phyloP scores from a whole-genome alignment of 208 protist genomes.

The Trypanosoma avium region DNA sequence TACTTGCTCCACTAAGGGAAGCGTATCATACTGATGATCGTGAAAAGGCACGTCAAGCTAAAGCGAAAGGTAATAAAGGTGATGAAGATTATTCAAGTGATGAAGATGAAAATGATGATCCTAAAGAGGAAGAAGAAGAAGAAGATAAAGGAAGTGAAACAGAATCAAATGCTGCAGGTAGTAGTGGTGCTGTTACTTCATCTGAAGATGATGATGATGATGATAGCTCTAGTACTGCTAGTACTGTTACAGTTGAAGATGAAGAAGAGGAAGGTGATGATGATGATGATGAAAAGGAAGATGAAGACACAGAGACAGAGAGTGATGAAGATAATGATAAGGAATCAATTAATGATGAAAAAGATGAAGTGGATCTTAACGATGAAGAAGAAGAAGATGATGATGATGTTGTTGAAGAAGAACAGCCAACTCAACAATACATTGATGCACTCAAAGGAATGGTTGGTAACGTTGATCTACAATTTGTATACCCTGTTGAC shows the following conservation, averaged over 20 bases:
- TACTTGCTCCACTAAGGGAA: constrained; percentile 78
- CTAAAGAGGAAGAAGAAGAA: constrained; percentile 1
- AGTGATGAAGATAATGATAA: constrained; percentile 19
- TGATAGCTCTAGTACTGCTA: constrained; percentile 12
- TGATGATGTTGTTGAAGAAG: constrained; percentile 55
- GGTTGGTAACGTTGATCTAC: constrained; percentile 81
- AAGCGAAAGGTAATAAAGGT: constrained; percentile 32
- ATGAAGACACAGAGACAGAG: constrained; percentile 25
- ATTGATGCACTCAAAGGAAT: constrained; percentile 81
- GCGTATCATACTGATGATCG: constrained; percentile 82
- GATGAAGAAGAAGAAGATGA: constrained; percentile 19
- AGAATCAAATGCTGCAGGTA: background rate
- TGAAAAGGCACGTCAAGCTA: constrained; percentile 64
- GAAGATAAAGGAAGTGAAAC: constrained; percentile 15
- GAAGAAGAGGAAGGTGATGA: constrained; percentile 4
- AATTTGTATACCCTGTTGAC: constrained; percentile 78
- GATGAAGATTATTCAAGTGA: constrained; percentile 25
- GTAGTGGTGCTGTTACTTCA: constrained; percentile 1
- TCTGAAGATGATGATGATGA: constrained; percentile 15
- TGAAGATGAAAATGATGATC: constrained; percentile 19
- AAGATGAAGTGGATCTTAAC: constrained; percentile 19
- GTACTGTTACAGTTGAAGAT: background rate
- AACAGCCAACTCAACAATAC: constrained; percentile 85
- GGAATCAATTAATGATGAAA: constrained; percentile 23
- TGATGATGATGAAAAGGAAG: constrained; percentile 26